Evolutionary conservation across 495 filamentous ascomycete genomes (phyloP).

Genomic region (Hyaloscypha finlandica): DNA sequence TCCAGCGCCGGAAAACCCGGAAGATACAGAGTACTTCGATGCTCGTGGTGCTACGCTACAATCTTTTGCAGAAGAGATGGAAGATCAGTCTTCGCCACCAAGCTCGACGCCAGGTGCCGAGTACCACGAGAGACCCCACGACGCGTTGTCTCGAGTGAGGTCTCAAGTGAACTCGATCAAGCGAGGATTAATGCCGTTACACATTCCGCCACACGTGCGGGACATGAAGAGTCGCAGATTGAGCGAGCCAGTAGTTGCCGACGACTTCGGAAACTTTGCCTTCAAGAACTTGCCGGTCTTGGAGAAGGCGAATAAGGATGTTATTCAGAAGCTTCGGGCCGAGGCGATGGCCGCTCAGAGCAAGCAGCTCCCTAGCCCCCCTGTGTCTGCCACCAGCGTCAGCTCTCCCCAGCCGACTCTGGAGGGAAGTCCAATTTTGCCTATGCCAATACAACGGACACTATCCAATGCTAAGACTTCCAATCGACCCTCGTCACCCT

Average conservation of each 20-base stretch:
- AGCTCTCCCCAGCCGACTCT: conserved; percentile 60
- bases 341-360: conserved; percentile 76
- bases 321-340: conserved; percentile 90
- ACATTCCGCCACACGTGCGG: conserved; percentile 94
- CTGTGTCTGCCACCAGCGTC: conserved; percentile 36
- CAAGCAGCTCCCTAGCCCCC: conserved; percentile 44
- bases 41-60: conserved; percentile 86
- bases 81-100: conserved; percentile 75
- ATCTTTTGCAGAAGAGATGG: conserved; percentile 87
- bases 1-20: conserved; percentile 88
- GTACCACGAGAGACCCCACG: conserved; percentile 85
- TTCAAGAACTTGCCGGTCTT: conserved; percentile 97
- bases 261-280: conserved; percentile 94
- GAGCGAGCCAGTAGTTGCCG: conserved; percentile 83
- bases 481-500: conserved; percentile 84
- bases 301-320: conserved; percentile 98
- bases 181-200: conserved; percentile 87
- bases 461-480: conserved; percentile 73
- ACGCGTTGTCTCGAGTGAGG: conserved; percentile 88
- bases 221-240: conserved; percentile 82
- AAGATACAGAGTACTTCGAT: conserved; percentile 98
- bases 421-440: conserved; percentile 82
- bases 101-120: conserved; percentile 62
- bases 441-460: conserved; percentile 79
- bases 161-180: conserved; percentile 76